A percentile compares a stretch with the other conserved stretches of the same genome.
Evolutionary conservation across 192 early-diverging fungal genomes (phyloP).

Genomic region (Chytriomyces confervae): DNA sequence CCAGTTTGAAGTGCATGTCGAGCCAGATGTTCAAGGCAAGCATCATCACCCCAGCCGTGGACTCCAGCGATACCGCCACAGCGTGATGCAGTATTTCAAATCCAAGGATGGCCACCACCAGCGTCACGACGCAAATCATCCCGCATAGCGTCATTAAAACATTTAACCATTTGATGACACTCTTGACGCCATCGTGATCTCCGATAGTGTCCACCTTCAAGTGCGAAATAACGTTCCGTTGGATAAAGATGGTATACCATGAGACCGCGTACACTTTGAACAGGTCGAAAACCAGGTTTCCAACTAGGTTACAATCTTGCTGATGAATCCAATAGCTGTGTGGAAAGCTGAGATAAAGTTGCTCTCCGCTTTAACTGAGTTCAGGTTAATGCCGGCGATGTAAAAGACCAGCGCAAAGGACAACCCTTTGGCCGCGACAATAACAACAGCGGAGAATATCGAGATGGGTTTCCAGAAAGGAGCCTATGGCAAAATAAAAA

Average conservation of each 20-base stretch:
- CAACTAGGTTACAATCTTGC: not conserved
- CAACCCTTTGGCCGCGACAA: not conserved
- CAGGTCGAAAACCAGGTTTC: not conserved
- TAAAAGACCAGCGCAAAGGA: constrained; percentile 9
- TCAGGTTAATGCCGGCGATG: not conserved
- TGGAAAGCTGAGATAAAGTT: not conserved
- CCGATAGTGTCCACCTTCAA: not conserved
- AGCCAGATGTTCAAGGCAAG: constrained; percentile 9
- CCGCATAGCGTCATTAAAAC: not conserved
- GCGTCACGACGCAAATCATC: not conserved
- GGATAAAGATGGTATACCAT: not conserved
- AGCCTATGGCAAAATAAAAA: not conserved
- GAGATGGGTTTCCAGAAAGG: not conserved
- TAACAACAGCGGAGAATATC: not conserved
- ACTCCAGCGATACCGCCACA: not conserved
- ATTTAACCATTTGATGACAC: not conserved
- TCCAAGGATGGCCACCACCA: not conserved
- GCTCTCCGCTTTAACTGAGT: not conserved
- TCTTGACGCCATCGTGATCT: not conserved
- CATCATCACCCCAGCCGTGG: not conserved
- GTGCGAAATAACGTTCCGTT: not conserved
- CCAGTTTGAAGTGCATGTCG: constrained; percentile 6
- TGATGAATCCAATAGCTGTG: not conserved
- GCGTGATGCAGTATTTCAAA: not conserved
- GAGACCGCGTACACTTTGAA: constrained; percentile 5